A percentile compares a stretch with the other conserved stretches of the same genome.
Evolutionary conservation across 768 basidiomycete species (phyloP).

Genomic region (Vishniacozyma victoriae): DNA sequence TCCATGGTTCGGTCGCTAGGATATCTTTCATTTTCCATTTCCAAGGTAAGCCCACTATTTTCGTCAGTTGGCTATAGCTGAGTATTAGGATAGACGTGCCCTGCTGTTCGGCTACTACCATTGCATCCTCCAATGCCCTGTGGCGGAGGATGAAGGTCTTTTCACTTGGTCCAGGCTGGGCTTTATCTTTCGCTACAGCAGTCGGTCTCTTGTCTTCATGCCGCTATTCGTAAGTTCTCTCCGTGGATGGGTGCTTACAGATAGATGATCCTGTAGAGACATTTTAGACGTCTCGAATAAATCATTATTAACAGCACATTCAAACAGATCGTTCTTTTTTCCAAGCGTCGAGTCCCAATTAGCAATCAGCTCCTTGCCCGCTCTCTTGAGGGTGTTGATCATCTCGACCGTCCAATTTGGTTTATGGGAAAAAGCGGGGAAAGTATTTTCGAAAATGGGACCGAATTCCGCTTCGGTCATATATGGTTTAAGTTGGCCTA

Average conservation of each 20-base stretch:
- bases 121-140: slow-evolving; percentile 33
- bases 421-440: background rate
- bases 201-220: background rate
- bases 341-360: background rate
- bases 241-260: slow-evolving; percentile 5
- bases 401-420: background rate
- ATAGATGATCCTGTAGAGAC: slow-evolving; percentile 25
- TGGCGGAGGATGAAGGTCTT: slow-evolving; percentile 24
- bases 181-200: background rate
- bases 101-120: slow-evolving; percentile 38
- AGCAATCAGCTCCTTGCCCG: background rate
- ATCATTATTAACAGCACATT: slow-evolving; percentile 14
- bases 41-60: slow-evolving; percentile 34
- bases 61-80: background rate
- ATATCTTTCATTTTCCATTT: slow-evolving; percentile 36
- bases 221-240: background rate
- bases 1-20: slow-evolving; percentile 24
- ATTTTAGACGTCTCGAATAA: slow-evolving; percentile 27
- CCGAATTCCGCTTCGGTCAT: background rate
- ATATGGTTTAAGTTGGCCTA: background rate
- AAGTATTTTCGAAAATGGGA: background rate
- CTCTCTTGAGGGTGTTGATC: background rate
- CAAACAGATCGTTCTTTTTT: background rate
- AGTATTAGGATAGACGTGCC: slow-evolving; percentile 11
- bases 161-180: slow-evolving; percentile 4